Conservation (phyloP, 306 rosid species). For the Canavalia ensiformis region DNA sequence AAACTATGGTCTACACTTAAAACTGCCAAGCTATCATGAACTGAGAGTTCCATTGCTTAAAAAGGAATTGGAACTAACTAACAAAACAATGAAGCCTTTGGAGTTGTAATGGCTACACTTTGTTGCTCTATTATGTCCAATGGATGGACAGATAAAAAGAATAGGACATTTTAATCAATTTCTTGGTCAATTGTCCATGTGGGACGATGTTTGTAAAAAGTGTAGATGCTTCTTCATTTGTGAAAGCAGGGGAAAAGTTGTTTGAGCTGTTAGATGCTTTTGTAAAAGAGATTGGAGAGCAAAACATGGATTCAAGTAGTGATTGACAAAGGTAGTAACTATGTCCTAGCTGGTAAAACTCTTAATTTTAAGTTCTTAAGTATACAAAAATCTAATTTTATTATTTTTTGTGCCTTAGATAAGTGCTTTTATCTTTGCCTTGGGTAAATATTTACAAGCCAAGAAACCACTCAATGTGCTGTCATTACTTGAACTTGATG, state of each 20-base stretch:
- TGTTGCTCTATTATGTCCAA: not conserved
- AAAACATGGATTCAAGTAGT: too few species aligned
- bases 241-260: not conserved
- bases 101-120: not conserved
- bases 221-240: not conserved
- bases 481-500: not conserved
- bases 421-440: conserved; percentile 16
- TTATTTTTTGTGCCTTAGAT: too few species aligned
- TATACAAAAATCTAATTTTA: too few species aligned
- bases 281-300: too few species aligned
- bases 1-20: not conserved
- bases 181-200: not conserved
- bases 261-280: not conserved
- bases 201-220: not conserved
- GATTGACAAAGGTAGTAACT: too few species aligned
- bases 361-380: too few species aligned
- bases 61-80: not conserved
- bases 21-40: not conserved
- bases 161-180: too few species aligned
- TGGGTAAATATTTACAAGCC: not conserved
- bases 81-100: not conserved
- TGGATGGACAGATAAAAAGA: too few species aligned
- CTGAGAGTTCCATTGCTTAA: too few species aligned
- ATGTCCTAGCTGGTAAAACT: too few species aligned
- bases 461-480: conserved; percentile 52